phyloP scores from a whole-genome alignment of 129 eudicot species.

The Gnaphalium uliginosum region DNA sequence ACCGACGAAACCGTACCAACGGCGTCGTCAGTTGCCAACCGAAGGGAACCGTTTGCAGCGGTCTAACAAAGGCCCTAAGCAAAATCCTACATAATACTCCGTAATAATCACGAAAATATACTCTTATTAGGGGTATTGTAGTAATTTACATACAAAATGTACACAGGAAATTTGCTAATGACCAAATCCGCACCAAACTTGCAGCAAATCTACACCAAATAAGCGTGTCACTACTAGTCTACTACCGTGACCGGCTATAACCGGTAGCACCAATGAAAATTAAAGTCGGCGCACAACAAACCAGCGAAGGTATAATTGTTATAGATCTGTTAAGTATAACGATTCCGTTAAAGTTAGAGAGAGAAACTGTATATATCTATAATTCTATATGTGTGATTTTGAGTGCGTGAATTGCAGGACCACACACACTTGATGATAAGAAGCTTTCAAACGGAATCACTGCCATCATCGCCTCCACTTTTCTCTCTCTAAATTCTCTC shows the following conservation, averaged over 20 bases:
- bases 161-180: constrained; percentile 32
- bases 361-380: constrained; percentile 2
- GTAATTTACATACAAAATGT: background rate
- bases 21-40: too few relatives aligned
- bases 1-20: too few relatives aligned
- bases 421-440: constrained; percentile 36
- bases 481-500: constrained; percentile 20
- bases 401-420: constrained; percentile 51
- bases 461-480: constrained; percentile 42
- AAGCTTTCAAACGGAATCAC: constrained; percentile 52
- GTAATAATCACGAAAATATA: too few relatives aligned
- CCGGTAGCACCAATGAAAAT: constrained; percentile 19
- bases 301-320: constrained; percentile 20
- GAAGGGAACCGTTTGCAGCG: too few relatives aligned
- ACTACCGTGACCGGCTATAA: constrained; percentile 32
- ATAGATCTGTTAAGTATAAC: constrained; percentile 44
- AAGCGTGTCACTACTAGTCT: constrained; percentile 25
- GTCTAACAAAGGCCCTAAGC: too few relatives aligned
- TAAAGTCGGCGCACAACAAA: constrained; percentile 32
- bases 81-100: too few relatives aligned
- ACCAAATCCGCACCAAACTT: constrained; percentile 44
- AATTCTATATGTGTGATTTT: constrained; percentile 22
- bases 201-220: constrained; percentile 24
- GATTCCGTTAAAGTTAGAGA: constrained; percentile 46
- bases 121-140: background rate